Conservation (phyloP, 805 yeast species). For the Metschnikowia borealis region DNA sequence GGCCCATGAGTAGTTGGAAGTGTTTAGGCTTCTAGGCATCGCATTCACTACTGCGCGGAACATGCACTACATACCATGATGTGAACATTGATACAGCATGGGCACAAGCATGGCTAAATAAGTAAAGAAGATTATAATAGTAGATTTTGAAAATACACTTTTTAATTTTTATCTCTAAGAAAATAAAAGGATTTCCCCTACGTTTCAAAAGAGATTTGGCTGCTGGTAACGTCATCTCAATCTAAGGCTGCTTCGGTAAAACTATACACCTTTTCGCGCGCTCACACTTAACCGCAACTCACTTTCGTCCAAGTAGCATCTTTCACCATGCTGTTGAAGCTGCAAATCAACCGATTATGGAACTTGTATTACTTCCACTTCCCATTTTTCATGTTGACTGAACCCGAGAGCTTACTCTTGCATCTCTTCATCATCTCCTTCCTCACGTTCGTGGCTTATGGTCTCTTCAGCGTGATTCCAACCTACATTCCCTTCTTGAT, state of each 20-base stretch:
- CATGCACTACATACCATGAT: not conserved
- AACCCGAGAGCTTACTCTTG: slow-evolving; percentile 33
- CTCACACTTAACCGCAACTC: not conserved
- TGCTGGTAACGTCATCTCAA: no score
- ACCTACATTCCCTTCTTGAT: slow-evolving; percentile 26
- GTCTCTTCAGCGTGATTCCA: slow-evolving; percentile 20
- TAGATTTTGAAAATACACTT: no score
- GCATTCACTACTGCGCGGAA: slow-evolving; percentile 1
- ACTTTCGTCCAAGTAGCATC: not conserved
- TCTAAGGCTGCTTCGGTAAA: not conserved
- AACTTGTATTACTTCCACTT: slow-evolving; percentile 39
- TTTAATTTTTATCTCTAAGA: no score
- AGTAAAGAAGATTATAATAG: no score
- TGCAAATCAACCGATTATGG: slow-evolving; percentile 12
- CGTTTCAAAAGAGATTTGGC: no score
- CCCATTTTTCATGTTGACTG: slow-evolving; percentile 49
- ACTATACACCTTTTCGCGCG: not conserved
- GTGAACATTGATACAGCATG: no score
- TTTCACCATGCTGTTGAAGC: slow-evolving; percentile 2
- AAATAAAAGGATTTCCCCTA: no score
- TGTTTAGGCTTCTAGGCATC: slow-evolving; percentile 1
- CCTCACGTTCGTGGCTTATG: slow-evolving; percentile 16
- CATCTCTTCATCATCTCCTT: slow-evolving; percentile 17
- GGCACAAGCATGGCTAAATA: no score
- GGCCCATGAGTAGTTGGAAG: not conserved